These are phyloP conservation scores for Leucosporidium scottii DNA, from an alignment of 768 basidiomycete species.

Conservation along the genomic window DNA sequence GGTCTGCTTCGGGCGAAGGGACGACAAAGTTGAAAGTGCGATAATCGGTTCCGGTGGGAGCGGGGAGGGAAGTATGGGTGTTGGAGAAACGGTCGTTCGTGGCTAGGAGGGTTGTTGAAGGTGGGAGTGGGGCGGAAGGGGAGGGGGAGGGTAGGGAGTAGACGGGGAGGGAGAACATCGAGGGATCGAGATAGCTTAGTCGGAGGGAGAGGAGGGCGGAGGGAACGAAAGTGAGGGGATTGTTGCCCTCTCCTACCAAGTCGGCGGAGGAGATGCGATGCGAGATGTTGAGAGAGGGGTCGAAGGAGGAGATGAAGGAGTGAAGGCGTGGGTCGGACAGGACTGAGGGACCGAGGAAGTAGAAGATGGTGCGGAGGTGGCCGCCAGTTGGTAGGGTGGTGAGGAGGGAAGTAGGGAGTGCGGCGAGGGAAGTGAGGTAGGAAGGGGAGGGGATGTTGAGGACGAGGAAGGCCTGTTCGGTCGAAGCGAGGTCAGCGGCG, in stretches of 20 bases:
- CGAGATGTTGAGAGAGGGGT: background rate
- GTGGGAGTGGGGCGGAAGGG: background rate
- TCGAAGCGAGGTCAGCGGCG: background rate
- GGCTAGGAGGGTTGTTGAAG: background rate
- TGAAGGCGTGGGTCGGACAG: constrained; percentile 56
- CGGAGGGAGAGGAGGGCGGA: constrained; percentile 65
- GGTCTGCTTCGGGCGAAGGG: constrained; percentile 9
- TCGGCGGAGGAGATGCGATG: constrained; percentile 67
- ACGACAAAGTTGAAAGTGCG: constrained; percentile 23
- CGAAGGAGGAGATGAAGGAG: constrained; percentile 50
- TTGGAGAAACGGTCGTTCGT: constrained; percentile 40
- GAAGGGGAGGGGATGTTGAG: constrained; percentile 61
- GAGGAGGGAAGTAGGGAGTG: background rate
- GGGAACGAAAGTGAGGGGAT: constrained; percentile 59
- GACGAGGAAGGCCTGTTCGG: constrained; percentile 54
- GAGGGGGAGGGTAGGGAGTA: constrained; percentile 45
- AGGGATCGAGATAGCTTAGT: constrained; percentile 61
- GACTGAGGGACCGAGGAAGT: constrained; percentile 64
- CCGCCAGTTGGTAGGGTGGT: constrained; percentile 40
- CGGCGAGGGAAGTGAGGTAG: background rate
- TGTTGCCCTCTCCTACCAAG: constrained; percentile 45
- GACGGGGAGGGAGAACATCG: constrained; percentile 65
- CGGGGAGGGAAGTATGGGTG: constrained; percentile 11
- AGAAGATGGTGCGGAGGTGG: constrained; percentile 44
- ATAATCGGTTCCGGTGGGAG: background rate